These are phyloP conservation scores for Lecanicillium sp. DNA, from an alignment of 2,329 filamentous ascomycete species.

Conservation along the genomic window DNA sequence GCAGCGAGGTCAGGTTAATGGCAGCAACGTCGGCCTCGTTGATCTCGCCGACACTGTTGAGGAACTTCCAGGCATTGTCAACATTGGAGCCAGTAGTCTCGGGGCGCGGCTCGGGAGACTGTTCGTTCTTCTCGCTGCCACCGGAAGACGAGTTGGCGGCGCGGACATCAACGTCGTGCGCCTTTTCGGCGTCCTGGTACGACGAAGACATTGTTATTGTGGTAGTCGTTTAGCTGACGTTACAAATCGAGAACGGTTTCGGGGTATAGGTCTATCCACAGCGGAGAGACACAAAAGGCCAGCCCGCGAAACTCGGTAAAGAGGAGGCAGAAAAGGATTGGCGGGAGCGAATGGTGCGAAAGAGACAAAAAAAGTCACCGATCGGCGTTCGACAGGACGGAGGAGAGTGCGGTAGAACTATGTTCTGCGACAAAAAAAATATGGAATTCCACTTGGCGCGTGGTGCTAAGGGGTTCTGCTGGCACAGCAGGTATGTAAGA, in stretches of 20 bases:
- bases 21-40: slow-evolving; percentile 21
- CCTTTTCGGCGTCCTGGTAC: slow-evolving; percentile 15
- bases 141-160: slow-evolving; percentile 11
- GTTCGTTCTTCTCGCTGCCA: slow-evolving; percentile 8
- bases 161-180: slow-evolving; percentile 11
- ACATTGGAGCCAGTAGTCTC: slow-evolving; percentile 17
- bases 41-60: slow-evolving; percentile 31
- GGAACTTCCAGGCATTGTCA: slow-evolving; percentile 38
- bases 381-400: too few relatives aligned
- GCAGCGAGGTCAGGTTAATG: slow-evolving; percentile 35
- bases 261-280: not conserved
- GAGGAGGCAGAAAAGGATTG: not conserved
- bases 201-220: slow-evolving; percentile 16
- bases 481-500: too few relatives aligned
- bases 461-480: not conserved
- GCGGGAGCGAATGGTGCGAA: too few relatives aligned
- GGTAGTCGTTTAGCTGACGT: too few relatives aligned
- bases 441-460: too few relatives aligned
- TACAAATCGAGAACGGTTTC: too few relatives aligned
- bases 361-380: too few relatives aligned
- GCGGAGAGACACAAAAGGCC: not conserved
- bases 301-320: too few relatives aligned
- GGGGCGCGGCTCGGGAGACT: not conserved
- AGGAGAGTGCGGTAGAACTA: not conserved
- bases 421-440: not conserved